A percentile compares a stretch with the other conserved stretches of the same genome.
phyloP scores from a whole-genome alignment of 1,284 basidiomycete species.

The Amylostereum chailletii region DNA sequence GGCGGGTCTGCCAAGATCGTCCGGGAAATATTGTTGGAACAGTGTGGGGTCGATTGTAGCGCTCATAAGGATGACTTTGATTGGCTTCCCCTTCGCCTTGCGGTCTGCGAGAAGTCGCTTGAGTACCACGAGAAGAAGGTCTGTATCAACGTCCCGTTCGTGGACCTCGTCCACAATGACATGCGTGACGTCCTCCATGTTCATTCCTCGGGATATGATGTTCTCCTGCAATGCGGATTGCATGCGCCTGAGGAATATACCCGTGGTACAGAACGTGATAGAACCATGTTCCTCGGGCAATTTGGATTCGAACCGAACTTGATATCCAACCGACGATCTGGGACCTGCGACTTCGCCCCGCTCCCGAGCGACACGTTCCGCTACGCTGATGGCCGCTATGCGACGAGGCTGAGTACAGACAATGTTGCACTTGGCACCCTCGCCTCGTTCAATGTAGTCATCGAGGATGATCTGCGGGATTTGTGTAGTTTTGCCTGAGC shows the following conservation, averaged over 20 bases:
- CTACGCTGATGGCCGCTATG: conserved; percentile 89
- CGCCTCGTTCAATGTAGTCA: conserved; percentile 68
- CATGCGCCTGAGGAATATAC: conserved; percentile 83
- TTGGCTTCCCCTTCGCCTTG: conserved; percentile 61
- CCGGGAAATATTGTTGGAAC: conserved; percentile 84
- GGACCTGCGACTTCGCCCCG: conserved; percentile 71
- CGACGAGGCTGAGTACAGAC: conserved; percentile 92
- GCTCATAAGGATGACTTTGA: conserved; percentile 93
- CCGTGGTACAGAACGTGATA: conserved; percentile 92
- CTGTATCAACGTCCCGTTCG: conserved; percentile 93
- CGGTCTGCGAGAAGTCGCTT: conserved; percentile 81
- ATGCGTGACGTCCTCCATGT: conserved; percentile 82
- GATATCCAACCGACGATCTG: conserved; percentile 71
- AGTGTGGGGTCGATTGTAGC: conserved; percentile 89
- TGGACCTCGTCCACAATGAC: conserved; percentile 95
- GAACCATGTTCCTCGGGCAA: conserved; percentile 77
- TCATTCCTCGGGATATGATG: conserved; percentile 24
- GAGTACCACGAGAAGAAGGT: conserved; percentile 85
- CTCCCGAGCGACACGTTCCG: conserved; percentile 88
- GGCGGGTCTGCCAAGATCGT: conserved; percentile 54
- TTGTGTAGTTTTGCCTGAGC: conserved; percentile 95
- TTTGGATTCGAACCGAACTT: conserved; percentile 86
- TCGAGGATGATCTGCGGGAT: conserved; percentile 92
- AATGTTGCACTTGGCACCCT: conserved; percentile 85
- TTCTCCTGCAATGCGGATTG: conserved; percentile 65